Evolutionary conservation across 371 early-diverging fungal species (phyloP).

Genomic region (Entomophthora muscae): DNA sequence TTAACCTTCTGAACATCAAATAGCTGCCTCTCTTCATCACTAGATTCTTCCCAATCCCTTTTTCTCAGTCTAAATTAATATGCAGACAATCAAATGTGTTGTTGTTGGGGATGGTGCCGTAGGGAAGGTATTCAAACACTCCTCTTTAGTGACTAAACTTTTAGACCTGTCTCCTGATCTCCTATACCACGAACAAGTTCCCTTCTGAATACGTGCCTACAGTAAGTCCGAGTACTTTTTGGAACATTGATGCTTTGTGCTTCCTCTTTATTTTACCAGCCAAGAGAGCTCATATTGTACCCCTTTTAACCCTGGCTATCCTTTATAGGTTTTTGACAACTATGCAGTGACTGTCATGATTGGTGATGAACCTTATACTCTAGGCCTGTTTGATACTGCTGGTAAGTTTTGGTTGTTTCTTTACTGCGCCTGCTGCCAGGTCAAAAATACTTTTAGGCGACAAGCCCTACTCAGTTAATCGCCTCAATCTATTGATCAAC

Average conservation of each 20-base stretch:
- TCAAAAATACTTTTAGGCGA: not conserved
- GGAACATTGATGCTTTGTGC: not conserved
- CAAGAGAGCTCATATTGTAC: not conserved
- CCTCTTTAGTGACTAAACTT: not conserved
- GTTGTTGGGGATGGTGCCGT: constrained; percentile 98
- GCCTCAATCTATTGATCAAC: not conserved
- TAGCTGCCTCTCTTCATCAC: not conserved
- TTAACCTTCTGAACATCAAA: not conserved
- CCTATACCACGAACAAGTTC: constrained; percentile 97
- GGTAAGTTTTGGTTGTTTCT: constrained; percentile 25
- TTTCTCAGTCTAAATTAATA: constrained; percentile 10
- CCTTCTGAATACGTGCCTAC: constrained; percentile 97
- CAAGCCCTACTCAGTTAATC: not conserved
- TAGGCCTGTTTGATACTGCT: constrained; percentile 94
- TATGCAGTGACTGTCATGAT: constrained; percentile 98
- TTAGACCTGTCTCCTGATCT: constrained; percentile 90
- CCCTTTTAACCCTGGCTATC: not conserved
- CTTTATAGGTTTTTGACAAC: constrained; percentile 83
- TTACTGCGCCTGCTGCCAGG: not conserved
- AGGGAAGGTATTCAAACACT: constrained; percentile 52
- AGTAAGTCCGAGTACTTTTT: constrained; percentile 27
- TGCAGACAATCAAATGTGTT: constrained; percentile 83
- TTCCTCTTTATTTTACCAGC: not conserved
- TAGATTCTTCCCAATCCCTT: not conserved
- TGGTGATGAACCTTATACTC: constrained; percentile 77